Percentiles rank a stretch among this genome's conserved stretches.
phyloP scores from a whole-genome alignment of 805 yeast genomes.

The Scheffersomyces amazonensis region DNA sequence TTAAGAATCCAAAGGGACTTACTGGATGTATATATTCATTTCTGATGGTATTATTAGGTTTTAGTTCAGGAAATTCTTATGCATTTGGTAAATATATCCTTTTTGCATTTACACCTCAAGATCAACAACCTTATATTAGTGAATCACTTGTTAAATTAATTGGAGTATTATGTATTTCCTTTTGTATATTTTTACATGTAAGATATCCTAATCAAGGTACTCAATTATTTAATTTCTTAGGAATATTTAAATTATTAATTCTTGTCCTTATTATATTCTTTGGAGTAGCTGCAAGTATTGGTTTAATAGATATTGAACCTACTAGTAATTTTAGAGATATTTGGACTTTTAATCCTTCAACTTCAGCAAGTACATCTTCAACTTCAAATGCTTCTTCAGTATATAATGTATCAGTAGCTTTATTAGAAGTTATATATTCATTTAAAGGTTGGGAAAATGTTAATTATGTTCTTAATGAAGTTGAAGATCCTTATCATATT shows the following conservation, averaged over 20 bases:
- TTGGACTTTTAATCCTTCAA: conserved; percentile 23
- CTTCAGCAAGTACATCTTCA: conserved; percentile 21
- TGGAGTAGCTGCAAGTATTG: conserved; percentile 43
- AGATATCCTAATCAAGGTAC: conserved; percentile 50
- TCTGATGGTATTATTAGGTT: conserved; percentile 55
- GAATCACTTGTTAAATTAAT: conserved; percentile 41
- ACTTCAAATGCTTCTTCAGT: background rate
- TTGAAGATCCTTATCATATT: conserved; percentile 54
- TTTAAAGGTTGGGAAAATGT: conserved; percentile 74
- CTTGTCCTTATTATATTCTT: conserved; percentile 46
- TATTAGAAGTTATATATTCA: conserved; percentile 58
- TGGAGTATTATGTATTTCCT: conserved; percentile 47
- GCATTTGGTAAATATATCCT: conserved; percentile 63
- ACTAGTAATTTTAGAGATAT: conserved; percentile 26
- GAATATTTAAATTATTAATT: conserved; percentile 51
- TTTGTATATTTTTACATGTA: conserved; percentile 47
- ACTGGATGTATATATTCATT: conserved; percentile 44
- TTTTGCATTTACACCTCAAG: conserved; percentile 28
- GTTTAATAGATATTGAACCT: conserved; percentile 20
- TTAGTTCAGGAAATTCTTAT: conserved; percentile 60
- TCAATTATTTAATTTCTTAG: conserved; percentile 50
- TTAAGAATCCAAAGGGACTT: conserved; percentile 29
- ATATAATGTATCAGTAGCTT: conserved; percentile 54
- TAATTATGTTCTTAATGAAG: conserved; percentile 59
- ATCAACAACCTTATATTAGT: conserved; percentile 17